Percentiles rank a stretch among this genome's conserved stretches.
These are phyloP conservation scores for Pichia exigua DNA, from an alignment of 805 yeast genomes.

Conservation along the genomic window DNA sequence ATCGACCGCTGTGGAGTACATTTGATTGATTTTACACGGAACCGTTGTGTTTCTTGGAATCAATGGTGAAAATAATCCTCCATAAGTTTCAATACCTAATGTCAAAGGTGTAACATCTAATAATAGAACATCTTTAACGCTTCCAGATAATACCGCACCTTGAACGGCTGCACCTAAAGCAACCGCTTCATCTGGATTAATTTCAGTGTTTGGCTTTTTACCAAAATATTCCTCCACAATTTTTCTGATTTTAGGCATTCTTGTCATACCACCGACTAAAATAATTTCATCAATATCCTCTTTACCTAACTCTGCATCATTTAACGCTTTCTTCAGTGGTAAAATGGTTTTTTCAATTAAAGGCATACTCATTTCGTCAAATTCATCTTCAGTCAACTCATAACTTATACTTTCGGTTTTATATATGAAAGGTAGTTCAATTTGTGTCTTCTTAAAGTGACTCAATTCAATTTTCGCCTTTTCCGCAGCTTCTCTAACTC, in stretches of 20 bases:
- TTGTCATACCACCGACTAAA: slow-evolving; percentile 85
- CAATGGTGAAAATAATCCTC: slow-evolving; percentile 88
- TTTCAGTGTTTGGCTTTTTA: slow-evolving; percentile 81
- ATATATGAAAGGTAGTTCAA: slow-evolving; percentile 79
- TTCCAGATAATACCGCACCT: slow-evolving; percentile 95
- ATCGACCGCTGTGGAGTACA: slow-evolving; percentile 90
- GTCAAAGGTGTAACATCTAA: slow-evolving; percentile 86
- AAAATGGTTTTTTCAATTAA: slow-evolving; percentile 65
- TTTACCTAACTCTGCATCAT: slow-evolving; percentile 65
- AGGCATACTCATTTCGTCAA: slow-evolving; percentile 42
- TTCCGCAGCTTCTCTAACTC: slow-evolving; percentile 83
- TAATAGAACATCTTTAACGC: slow-evolving; percentile 83
- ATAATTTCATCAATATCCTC: slow-evolving; percentile 72
- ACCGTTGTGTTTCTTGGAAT: slow-evolving; percentile 87
- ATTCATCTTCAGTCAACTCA: slow-evolving; percentile 40
- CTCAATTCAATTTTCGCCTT: slow-evolving; percentile 85
- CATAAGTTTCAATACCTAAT: slow-evolving; percentile 92
- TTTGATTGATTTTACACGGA: slow-evolving; percentile 89
- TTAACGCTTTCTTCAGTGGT: slow-evolving; percentile 75
- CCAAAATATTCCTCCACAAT: slow-evolving; percentile 72
- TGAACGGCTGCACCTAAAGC: slow-evolving; percentile 97
- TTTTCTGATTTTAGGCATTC: slow-evolving; percentile 83
- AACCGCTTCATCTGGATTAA: slow-evolving; percentile 92
- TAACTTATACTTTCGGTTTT: slow-evolving; percentile 34
- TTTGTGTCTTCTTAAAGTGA: slow-evolving; percentile 60